Conservation (phyloP, 2,329 filamentous ascomycete species). For the Teratosphaeria pseudoeucalypti region DNA sequence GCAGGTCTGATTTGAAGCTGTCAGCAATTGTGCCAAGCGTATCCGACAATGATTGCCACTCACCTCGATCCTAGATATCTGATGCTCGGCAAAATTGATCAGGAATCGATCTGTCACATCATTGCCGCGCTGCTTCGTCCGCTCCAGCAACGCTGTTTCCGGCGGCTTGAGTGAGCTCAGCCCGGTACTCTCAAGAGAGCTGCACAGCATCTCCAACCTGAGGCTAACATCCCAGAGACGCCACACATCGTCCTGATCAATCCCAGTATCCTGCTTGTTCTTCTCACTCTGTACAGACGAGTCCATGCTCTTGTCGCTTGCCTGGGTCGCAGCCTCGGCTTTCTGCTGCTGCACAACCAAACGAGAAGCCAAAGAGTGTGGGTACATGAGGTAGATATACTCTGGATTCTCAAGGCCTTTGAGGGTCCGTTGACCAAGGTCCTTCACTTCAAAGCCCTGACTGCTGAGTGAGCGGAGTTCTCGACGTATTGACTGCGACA, state of each 20-base stretch:
- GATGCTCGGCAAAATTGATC: constrained; percentile 83
- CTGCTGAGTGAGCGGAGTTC: constrained; percentile 79
- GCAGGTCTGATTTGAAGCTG: constrained; percentile 52
- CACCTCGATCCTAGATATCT: constrained; percentile 93
- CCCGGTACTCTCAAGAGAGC: constrained; percentile 64
- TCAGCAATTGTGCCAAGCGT: not conserved
- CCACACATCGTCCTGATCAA: constrained; percentile 82
- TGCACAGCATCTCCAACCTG: constrained; percentile 86
- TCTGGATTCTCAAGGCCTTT: constrained; percentile 98
- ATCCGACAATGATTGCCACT: constrained; percentile 24
- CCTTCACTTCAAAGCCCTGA: constrained; percentile 93
- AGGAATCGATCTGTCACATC: constrained; percentile 84
- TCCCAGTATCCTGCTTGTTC: constrained; percentile 53
- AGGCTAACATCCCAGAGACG: constrained; percentile 80
- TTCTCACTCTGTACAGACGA: constrained; percentile 21
- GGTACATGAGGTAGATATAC: constrained; percentile 89
- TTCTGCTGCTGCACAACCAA: constrained; percentile 57
- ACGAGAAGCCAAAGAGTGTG: constrained; percentile 73
- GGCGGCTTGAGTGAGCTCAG: constrained; percentile 60
- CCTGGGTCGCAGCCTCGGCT: constrained; percentile 30
- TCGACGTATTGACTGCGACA: constrained; percentile 68
- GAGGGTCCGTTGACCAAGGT: constrained; percentile 86
- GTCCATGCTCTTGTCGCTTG: not conserved
- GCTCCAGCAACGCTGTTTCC: constrained; percentile 72
- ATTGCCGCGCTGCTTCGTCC: constrained; percentile 59